phyloP scores from a whole-genome alignment of 768 basidiomycete species.

The Tubosaeta sp. region DNA sequence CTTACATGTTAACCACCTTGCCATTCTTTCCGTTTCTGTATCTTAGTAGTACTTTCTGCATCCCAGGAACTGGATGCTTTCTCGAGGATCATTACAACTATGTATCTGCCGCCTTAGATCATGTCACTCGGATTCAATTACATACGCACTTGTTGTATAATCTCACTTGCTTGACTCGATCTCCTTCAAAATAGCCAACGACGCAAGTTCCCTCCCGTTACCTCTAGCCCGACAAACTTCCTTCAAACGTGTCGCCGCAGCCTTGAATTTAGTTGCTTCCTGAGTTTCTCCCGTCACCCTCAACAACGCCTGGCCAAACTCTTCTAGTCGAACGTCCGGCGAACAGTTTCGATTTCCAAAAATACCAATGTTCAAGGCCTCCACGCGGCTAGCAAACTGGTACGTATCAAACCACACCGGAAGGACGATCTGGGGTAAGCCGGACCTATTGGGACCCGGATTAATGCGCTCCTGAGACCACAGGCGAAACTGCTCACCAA shows the following conservation, averaged over 20 bases:
- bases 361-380: conserved; percentile 5
- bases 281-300: background rate
- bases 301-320: conserved; percentile 5
- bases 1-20: background rate
- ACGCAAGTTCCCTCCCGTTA: conserved; percentile 1
- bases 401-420: conserved; percentile 12
- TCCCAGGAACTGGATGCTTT: conserved; percentile 22
- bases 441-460: conserved; percentile 7
- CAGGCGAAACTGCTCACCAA: background rate
- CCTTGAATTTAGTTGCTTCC: conserved; percentile 2
- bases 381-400: background rate
- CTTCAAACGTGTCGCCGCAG: background rate
- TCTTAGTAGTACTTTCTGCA: background rate
- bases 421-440: conserved; percentile 7
- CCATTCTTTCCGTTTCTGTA: conserved; percentile 1
- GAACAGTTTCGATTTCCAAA: conserved; percentile 1
- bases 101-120: background rate
- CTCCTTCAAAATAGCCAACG: background rate
- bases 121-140: background rate
- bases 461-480: background rate
- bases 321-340: conserved; percentile 1
- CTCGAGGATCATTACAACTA: conserved; percentile 1
- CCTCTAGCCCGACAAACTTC: background rate
- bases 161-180: background rate
- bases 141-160: background rate